Evolutionary conservation across 2,329 filamentous ascomycete species (phyloP), one percentile per base, ranked within the genome.

Genomic region (Monilinia vaccinii-corymbosi): DNA sequence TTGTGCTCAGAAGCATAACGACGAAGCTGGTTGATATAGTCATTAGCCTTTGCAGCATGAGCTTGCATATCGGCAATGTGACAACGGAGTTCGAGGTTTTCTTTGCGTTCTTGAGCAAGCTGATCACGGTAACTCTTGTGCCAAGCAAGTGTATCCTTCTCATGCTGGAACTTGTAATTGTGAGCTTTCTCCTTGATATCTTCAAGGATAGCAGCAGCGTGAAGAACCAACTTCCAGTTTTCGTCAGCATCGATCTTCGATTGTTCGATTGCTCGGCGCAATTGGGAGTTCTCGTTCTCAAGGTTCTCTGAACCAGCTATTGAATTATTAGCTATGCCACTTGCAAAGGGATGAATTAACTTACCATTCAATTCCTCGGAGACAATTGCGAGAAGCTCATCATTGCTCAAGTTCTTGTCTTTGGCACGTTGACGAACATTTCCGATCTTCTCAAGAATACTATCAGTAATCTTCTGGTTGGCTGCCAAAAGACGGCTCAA

Each of bases 61-160:
- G 78, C 77, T 68, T 85, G 81, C 81, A 86, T 85, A 66, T 85
- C 81, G 78, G 82, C 84, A 67, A 87, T 84, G 71, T 86, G 82
- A 67, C 85, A 81, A 56, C 84, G 81, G 56, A 87, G 77, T 2
- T 79, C 77, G 62, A 77, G 77, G 68, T 87, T 87, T 73, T 86
- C 84, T 64, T 81, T 81, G 5, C 84, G 82, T 50, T 84, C 82
- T 68, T 85, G 82, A 65, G 83, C 82, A 42, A 87, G 79, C 73
- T 87, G 84, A 31, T 78, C 74, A 9, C 84, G 81, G 75, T 87
- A 87, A 61, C 81, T 84, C 60, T 79, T 81, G 74, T 87, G 84
- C 84, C 84, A 87, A 25, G 81, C 73, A 7, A 81, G 76, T 21
- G 85, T 81, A 68, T 87, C 84, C 52, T 75, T 74, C 49, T 86